Evolutionary conservation across 352 stramenopile species (phyloP), one percentile per base, ranked within the genome.

Genomic region (Hyaloperonospora brassicae): DNA sequence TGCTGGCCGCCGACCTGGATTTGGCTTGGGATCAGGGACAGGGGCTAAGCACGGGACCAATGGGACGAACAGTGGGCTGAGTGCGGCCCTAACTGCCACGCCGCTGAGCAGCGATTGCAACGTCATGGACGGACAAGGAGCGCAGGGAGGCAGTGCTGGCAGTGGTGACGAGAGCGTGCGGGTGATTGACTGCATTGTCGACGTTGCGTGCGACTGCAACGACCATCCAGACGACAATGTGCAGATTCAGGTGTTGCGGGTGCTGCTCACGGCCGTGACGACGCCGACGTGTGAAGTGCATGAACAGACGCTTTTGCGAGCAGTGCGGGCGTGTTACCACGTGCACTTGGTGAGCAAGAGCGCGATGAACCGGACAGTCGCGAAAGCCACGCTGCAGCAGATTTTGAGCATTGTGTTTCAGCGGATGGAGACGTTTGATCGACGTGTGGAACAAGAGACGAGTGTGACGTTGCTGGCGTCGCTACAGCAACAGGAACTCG

Each of bases 371-470:
- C 89, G 97, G 56, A 98, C 87, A 5, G 98, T 97, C 3, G 97
- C 97, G n/a, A 97, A 98, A 68, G 96, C 96, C 30, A 96, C 93
- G 38, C 72, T 99, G 35, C 95, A 97, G 70, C 97, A 99, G 68
- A 95, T 99, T 58, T 89, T 98, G 12, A 93, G 73, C 25, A 93
- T 97, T 46, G 92, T 98, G 0, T 98, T 98, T 70, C 80, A 96
- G 60, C 70, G 96, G 47, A 98, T 99, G 93, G 95, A 99, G 70
- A 86, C 78, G 23, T 89, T 89, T 45, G 79, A 89, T 58, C 65
- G 82, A 59, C 74, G 75, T n/a, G 76, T 87, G 1, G 71, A 82
- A 46, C 73, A 87, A 57, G 77, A 89, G 51, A 89, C 75, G 0
- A 71, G 73, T 25, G 66, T 72, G 1, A 78, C 75, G 38, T 54